phyloP scores from a whole-genome alignment of 768 basidiomycete genomes.

The Cyclocybe cylindracea region DNA sequence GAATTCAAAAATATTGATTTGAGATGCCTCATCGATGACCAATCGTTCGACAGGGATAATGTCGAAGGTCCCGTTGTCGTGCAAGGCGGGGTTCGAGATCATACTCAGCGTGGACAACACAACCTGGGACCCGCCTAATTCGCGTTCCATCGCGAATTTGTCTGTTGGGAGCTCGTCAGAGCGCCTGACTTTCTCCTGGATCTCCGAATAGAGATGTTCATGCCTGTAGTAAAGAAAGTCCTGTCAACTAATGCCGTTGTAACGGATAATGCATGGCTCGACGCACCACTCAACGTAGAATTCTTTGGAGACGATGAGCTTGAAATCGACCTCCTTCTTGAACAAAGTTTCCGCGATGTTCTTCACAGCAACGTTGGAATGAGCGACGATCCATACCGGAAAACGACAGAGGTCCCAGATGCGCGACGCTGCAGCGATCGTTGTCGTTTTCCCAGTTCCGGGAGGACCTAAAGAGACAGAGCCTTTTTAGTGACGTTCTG shows the following conservation, averaged over 20 bases:
- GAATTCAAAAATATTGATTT: slow-evolving; percentile 49
- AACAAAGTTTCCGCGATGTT: slow-evolving; percentile 47
- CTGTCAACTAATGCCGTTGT: too few species aligned
- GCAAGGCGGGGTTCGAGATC: slow-evolving; percentile 47
- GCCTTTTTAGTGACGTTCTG: background rate
- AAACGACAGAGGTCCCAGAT: slow-evolving; percentile 29
- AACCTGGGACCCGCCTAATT: slow-evolving; percentile 31
- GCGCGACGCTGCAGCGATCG: slow-evolving; percentile 44
- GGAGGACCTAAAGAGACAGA: slow-evolving; percentile 39
- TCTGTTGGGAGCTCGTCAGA: slow-evolving; percentile 40
- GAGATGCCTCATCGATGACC: slow-evolving; percentile 59
- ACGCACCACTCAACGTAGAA: slow-evolving; percentile 47
- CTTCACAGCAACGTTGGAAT: slow-evolving; percentile 53
- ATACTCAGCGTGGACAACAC: slow-evolving; percentile 52
- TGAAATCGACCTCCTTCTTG: slow-evolving; percentile 37
- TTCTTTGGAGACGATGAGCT: slow-evolving; percentile 46
- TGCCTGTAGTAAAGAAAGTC: slow-evolving; percentile 37
- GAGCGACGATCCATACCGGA: slow-evolving; percentile 43
- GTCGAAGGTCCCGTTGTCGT: slow-evolving; percentile 30
- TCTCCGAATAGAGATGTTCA: slow-evolving; percentile 43
- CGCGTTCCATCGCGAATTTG: slow-evolving; percentile 14
- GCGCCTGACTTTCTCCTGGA: slow-evolving; percentile 36
- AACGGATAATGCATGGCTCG: background rate
- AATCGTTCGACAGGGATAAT: slow-evolving; percentile 44
- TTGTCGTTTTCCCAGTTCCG: slow-evolving; percentile 55